A percentile compares a stretch with the other conserved stretches of the same genome.
phyloP scores from a whole-genome alignment of 352 stramenopile species.

The Globisporangium yorkense region DNA sequence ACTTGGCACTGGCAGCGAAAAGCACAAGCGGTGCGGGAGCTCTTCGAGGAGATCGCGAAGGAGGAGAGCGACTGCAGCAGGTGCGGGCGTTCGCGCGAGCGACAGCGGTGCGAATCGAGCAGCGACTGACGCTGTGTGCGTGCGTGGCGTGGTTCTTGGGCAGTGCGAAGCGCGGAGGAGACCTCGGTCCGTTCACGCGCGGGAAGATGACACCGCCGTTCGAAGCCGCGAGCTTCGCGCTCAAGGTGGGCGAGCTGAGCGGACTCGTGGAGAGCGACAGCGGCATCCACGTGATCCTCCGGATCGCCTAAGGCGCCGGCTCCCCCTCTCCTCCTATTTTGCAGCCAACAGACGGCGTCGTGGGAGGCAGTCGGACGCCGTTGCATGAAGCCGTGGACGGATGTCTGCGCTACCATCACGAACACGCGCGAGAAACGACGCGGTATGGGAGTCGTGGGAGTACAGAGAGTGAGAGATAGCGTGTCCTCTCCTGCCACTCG shows the following conservation, averaged over 20 bases:
- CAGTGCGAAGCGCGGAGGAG: constrained; percentile 87
- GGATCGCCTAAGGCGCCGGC: constrained; percentile 46
- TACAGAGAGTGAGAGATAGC: too few relatives aligned
- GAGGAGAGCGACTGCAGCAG: constrained; percentile 88
- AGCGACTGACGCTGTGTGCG: neutral
- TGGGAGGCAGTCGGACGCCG: too few relatives aligned
- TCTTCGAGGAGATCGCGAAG: constrained; percentile 85
- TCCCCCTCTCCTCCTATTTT: neutral
- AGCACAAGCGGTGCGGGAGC: constrained; percentile 40
- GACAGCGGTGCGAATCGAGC: too few relatives aligned
- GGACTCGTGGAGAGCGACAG: constrained; percentile 94
- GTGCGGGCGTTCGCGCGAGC: constrained; percentile 15
- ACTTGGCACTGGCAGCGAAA: constrained; percentile 2
- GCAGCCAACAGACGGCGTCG: neutral
- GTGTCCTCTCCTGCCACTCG: too few relatives aligned
- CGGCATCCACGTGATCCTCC: constrained; percentile 96
- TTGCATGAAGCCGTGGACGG: too few relatives aligned
- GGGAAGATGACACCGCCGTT: constrained; percentile 93
- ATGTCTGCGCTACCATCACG: too few relatives aligned
- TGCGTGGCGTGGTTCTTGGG: neutral
- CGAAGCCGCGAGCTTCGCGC: constrained; percentile 87
- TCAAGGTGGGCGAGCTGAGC: constrained; percentile 92
- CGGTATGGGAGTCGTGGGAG: too few relatives aligned
- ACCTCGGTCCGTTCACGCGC: constrained; percentile 84
- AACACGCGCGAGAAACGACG: too few relatives aligned